These are phyloP conservation scores for Pleurotus salmoneostramineus DNA, from an alignment of 768 basidiomycete species.

Conservation along the genomic window DNA sequence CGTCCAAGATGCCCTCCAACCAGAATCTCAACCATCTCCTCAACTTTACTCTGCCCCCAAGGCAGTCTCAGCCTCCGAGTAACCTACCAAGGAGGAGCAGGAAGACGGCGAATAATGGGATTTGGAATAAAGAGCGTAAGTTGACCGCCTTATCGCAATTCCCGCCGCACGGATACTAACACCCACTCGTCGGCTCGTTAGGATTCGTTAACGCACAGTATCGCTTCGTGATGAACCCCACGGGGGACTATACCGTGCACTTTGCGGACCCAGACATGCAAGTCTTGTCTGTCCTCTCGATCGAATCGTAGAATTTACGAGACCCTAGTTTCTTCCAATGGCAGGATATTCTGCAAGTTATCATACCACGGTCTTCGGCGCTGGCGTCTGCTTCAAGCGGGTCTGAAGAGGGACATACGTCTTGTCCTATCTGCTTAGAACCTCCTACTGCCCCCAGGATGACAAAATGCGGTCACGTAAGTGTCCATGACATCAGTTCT, in stretches of 20 bases:
- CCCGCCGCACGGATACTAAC: slow-evolving; percentile 13
- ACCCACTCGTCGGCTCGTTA: slow-evolving; percentile 25
- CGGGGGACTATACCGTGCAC: slow-evolving; percentile 88
- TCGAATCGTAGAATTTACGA: slow-evolving; percentile 13
- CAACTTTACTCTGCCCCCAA: slow-evolving; percentile 90
- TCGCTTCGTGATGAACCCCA: slow-evolving; percentile 92
- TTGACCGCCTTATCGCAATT: slow-evolving; percentile 16
- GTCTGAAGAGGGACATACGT: slow-evolving; percentile 59
- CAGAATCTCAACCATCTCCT: slow-evolving; percentile 82
- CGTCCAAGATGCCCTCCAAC: slow-evolving; percentile 63
- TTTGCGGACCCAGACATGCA: slow-evolving; percentile 98
- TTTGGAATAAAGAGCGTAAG: slow-evolving; percentile 93
- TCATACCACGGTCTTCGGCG: slow-evolving; percentile 82
- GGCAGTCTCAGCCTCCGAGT: slow-evolving; percentile 58
- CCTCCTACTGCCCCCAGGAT: slow-evolving; percentile 86
- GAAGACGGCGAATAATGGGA: slow-evolving; percentile 56
- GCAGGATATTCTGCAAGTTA: slow-evolving; percentile 92
- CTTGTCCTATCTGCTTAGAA: slow-evolving; percentile 94
- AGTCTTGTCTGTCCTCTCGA: slow-evolving; percentile 24
- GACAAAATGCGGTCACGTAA: slow-evolving; percentile 97
- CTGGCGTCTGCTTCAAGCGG: slow-evolving; percentile 57
- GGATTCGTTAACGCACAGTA: slow-evolving; percentile 97
- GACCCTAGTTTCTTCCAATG: slow-evolving; percentile 83
- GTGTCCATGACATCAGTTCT: slow-evolving; percentile 27
- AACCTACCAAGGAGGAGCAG: slow-evolving; percentile 73